Conservation (phyloP, 83 land plant species). For the Diphasiastrum complanatum region DNA sequence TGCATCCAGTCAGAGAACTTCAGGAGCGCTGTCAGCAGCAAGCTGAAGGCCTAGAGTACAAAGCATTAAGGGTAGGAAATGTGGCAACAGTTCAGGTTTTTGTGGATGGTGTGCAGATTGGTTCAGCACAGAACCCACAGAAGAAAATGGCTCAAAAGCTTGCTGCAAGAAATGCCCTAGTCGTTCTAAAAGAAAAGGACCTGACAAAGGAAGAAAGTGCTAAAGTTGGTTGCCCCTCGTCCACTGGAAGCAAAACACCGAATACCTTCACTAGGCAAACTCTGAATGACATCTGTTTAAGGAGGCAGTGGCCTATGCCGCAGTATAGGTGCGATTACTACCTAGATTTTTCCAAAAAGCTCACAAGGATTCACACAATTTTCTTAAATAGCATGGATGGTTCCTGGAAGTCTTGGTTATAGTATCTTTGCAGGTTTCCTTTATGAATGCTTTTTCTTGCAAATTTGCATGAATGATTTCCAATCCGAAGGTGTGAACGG, state of each 20-base stretch:
- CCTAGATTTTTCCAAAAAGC: background rate
- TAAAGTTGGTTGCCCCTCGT: conserved; percentile 27
- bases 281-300: conserved; percentile 83
- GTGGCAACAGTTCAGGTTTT: conserved; percentile 90
- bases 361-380: background rate
- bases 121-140: conserved; percentile 91
- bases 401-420: background rate
- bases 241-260: conserved; percentile 50
- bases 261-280: conserved; percentile 84
- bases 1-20: conserved; percentile 98
- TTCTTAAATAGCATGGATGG: background rate
- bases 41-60: conserved; percentile 95
- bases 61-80: conserved; percentile 72
- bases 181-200: conserved; percentile 79
- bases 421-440: background rate
- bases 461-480: background rate
- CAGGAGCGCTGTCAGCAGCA: conserved; percentile 99
- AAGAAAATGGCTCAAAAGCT: conserved; percentile 99
- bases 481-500: too few species aligned
- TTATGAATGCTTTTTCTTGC: background rate
- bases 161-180: conserved; percentile 96
- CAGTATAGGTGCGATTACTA: conserved; percentile 49
- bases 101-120: conserved; percentile 90
- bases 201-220: conserved; percentile 30
- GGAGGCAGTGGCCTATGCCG: conserved; percentile 98